These are phyloP conservation scores for Tuber indicum DNA, from an alignment of 495 filamentous ascomycete species.

Conservation along the genomic window DNA sequence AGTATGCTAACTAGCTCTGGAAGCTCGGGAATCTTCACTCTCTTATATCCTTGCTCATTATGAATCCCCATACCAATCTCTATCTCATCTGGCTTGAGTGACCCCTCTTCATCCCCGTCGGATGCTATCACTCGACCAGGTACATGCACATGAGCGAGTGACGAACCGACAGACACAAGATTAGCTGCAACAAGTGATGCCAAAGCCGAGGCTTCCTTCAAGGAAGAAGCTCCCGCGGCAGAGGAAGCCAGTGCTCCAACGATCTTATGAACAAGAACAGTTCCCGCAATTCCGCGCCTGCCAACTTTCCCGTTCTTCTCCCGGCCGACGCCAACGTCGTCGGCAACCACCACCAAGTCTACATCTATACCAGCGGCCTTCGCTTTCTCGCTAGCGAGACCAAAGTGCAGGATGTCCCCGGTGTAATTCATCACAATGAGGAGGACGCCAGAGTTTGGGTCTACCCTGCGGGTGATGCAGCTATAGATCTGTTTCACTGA, in stretches of 20 bases:
- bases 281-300: slow-evolving; percentile 83
- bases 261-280: slow-evolving; percentile 83
- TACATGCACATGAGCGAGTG: slow-evolving; percentile 84
- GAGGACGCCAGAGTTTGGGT: slow-evolving; percentile 65
- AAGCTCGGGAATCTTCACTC: slow-evolving; percentile 57
- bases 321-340: slow-evolving; percentile 89
- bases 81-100: slow-evolving; percentile 62
- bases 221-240: slow-evolving; percentile 49
- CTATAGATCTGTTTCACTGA: slow-evolving; percentile 77
- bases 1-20: slow-evolving; percentile 67
- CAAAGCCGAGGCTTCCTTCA: slow-evolving; percentile 63
- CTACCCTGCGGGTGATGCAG: slow-evolving; percentile 65
- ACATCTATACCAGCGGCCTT: slow-evolving; percentile 69
- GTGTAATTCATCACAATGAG: slow-evolving; percentile 65
- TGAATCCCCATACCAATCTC: slow-evolving; percentile 99
- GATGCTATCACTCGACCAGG: slow-evolving; percentile 57
- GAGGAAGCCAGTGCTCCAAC: slow-evolving; percentile 71
- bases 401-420: slow-evolving; percentile 90
- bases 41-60: slow-evolving; percentile 82
- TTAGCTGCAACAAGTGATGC: slow-evolving; percentile 68
- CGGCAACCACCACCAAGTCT: slow-evolving; percentile 92
- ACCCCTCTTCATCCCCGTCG: slow-evolving; percentile 47
- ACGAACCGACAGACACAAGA: slow-evolving; percentile 77
- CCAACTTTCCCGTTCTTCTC: slow-evolving; percentile 82
- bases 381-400: slow-evolving; percentile 88